These are phyloP conservation scores for Pseudonitzschia delicatissima DNA, from an alignment of 108 stramenopile species.

Conservation along the genomic window DNA sequence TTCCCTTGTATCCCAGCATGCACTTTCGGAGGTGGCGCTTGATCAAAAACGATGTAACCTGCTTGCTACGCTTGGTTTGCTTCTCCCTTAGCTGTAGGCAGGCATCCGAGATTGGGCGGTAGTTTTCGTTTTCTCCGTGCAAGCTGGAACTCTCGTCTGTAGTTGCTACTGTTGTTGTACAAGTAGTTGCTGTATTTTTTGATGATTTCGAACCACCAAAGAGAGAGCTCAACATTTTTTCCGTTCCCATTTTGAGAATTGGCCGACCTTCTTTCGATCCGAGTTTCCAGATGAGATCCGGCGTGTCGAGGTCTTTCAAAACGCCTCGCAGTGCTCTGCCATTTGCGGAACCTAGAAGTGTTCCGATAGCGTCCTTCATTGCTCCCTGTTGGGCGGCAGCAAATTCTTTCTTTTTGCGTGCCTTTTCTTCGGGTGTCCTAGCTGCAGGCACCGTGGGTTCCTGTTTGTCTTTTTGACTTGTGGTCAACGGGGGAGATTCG, in stretches of 20 bases:
- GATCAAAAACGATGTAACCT: slow-evolving; percentile 1
- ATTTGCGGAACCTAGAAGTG: slow-evolving; percentile 12
- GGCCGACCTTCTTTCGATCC: slow-evolving; percentile 8
- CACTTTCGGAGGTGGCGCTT: neutral
- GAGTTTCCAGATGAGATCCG: slow-evolving; percentile 12
- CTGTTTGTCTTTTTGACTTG: too few relatives aligned
- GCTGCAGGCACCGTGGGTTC: neutral
- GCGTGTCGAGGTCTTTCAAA: slow-evolving; percentile 9
- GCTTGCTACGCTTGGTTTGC: neutral
- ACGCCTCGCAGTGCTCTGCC: slow-evolving; percentile 9
- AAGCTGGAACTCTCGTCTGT: neutral
- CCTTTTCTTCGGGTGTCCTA: neutral
- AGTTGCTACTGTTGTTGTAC: neutral
- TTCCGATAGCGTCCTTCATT: slow-evolving; percentile 14
- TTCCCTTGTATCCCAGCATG: neutral
- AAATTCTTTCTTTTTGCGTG: slow-evolving; percentile 3
- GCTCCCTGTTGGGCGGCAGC: neutral
- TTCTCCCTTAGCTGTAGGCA: neutral
- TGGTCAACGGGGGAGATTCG: neutral
- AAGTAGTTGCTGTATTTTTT: neutral
- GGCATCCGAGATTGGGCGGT: neutral
- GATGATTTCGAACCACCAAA: neutral
- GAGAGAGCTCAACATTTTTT: neutral
- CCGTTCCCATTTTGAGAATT: slow-evolving; percentile 1
- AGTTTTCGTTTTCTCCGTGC: neutral